phyloP scores from a whole-genome alignment of 169 alveolate genomes.

The Perkinsus marinus region DNA sequence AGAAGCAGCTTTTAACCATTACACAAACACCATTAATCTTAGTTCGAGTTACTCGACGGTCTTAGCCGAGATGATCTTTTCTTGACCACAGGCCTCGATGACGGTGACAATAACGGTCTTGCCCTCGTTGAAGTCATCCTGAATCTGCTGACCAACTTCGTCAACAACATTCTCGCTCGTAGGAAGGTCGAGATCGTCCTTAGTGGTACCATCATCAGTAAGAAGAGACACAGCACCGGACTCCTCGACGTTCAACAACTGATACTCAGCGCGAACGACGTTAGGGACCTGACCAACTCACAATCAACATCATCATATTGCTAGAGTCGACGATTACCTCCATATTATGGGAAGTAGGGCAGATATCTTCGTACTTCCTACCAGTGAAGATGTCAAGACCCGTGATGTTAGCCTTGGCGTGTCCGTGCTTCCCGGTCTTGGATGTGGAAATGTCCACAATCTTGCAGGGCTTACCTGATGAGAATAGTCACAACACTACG shows the following conservation, averaged over 20 bases:
- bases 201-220: conserved; percentile 80
- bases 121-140: conserved; percentile 54
- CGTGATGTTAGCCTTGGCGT: conserved; percentile 94
- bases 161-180: conserved; percentile 79
- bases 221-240: conserved; percentile 83
- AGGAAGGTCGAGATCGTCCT: conserved; percentile 88
- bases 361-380: conserved; percentile 86
- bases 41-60: conserved; percentile 28
- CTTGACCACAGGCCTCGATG: conserved; percentile 75
- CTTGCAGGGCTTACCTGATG: conserved; percentile 41
- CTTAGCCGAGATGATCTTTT: conserved; percentile 65
- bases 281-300: not conserved
- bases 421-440: conserved; percentile 98
- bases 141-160: conserved; percentile 72
- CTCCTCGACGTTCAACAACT: conserved; percentile 75
- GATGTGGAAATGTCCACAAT: conserved; percentile 80
- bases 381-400: conserved; percentile 96
- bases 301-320: conserved; percentile 27
- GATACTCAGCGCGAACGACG: conserved; percentile 44
- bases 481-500: not conserved
- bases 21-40: not conserved
- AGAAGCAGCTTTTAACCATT: not conserved
- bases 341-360: conserved; percentile 95
- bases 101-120: conserved; percentile 70
- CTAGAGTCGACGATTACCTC: conserved; percentile 89